Base-by-base conservation (phyloP, 441 rosid genomes). In the Croton setiger region DNA sequence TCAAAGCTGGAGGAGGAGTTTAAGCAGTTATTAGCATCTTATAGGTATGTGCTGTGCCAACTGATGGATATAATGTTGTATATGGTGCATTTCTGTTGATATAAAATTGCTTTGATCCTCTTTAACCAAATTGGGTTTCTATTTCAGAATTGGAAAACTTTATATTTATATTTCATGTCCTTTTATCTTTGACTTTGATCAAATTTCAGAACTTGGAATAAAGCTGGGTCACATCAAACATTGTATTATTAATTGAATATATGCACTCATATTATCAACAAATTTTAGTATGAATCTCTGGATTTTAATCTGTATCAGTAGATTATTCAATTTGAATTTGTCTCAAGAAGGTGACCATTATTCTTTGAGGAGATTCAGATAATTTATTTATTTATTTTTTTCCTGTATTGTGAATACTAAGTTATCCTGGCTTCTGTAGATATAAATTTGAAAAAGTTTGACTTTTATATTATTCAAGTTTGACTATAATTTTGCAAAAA, bases 1-100 rank as follows among this genome's bases (percentile, higher is more conserved):
- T 85, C 97, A 44, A 90, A 92, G 84, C 85, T 92, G 60, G 97
- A 92, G 65, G 97, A 95, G 4, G 99, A 95, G 87, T 95, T 92
- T 78, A 89, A 85, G 81, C 97, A 87, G 72, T 86, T 88, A 33
- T 78, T 95, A 74, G 73, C 79, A 66, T 85, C 93, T 59, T 88
- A 90, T 86, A 95, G 98, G 99, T 92, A 74, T 71, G 75, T 73
- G 47, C 39, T 78, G 60, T 72, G 23, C 63, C 60, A 65, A 44
- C 31, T 27, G 66, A 39, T 60, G 58, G 37, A 55, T 68, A 56
- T 55, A 45, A 7, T 13, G 10, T 56, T 66, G 37, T 27, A 39
- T 23, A 17, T 43, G 39, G 31, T 35, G 47, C 35, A 67, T n/a
- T 43, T 75, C 21, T 51, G 31, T 27, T 27, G 31, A 27, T 27